Evolutionary conservation across 768 basidiomycete genomes (phyloP), one percentile per base, ranked within the genome.

Genomic region (Leccinum aurantiacum): DNA sequence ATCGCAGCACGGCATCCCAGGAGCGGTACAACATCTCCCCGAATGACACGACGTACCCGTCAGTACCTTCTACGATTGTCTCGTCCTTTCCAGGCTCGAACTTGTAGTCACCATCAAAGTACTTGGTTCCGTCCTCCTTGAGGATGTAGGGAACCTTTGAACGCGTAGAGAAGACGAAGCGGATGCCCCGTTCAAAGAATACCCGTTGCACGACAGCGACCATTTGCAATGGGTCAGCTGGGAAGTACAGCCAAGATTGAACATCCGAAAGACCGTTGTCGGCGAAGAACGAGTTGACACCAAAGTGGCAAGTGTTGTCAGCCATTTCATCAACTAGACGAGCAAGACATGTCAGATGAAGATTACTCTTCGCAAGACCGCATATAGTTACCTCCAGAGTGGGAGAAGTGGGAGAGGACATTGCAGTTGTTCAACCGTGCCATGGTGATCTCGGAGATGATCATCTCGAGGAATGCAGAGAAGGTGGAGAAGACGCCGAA

Each of bases 401-500:
- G 93, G 24, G 91, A 93, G 78, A 93, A 95, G 76, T 95, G 93
- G 67, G 82, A 88, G 24, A 95, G 82, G 9, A 94, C 87, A 69
- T 94, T 95, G 79, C 90, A 90, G 66, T 89, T 81, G 74, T 95
- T 95, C 71, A 95, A 74, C 56, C 93, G 84, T n/a, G 93, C 93
- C 93, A 94, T 95, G 11, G 93, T 94, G 54, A 93, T 77, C 73
- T 95, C 93, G 5, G 91, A 93, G 56, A 95, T 74, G 53, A 90
- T 79, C 93, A 94, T 94, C 82, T 95, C 93, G 59, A 93, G 80
- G 81, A 95, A 95, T 4, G 93, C 92, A 53, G 89, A 90, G 77
- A 95, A 95, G 4, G 93, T 94, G 25, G 91, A 91, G 78, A 92
- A 92, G 58, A 93, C 90, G 61, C 93, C 92, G 60, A 88, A 90